Percentiles rank a stretch among this genome's conserved stretches.
phyloP scores from a whole-genome alignment of 352 stramenopile species.

The Peronospora tabacina region DNA sequence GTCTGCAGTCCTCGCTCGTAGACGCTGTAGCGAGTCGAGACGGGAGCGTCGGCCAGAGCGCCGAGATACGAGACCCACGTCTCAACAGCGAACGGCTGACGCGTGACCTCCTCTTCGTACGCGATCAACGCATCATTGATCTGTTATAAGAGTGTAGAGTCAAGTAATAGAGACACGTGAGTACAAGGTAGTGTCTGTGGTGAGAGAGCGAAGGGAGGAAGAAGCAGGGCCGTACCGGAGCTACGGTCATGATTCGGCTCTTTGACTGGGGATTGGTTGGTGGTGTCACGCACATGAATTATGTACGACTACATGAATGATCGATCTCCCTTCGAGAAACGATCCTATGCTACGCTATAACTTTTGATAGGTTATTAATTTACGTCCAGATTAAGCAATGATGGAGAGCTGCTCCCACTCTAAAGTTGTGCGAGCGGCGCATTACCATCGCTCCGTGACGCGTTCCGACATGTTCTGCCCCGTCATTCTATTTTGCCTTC shows the following conservation, averaged over 20 bases:
- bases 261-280: too few relatives aligned
- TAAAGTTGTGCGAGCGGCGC: not conserved
- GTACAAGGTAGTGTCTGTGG: conserved; percentile 2
- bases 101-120: conserved; percentile 78
- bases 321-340: too few relatives aligned
- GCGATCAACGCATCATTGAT: conserved; percentile 30
- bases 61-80: conserved; percentile 72
- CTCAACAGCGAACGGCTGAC: conserved; percentile 81
- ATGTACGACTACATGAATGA: too few relatives aligned
- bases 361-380: too few relatives aligned
- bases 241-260: too few relatives aligned
- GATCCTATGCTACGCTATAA: too few relatives aligned
- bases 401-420: not conserved
- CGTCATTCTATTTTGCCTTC: not conserved
- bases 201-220: not conserved
- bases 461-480: not conserved
- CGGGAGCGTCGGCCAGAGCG: conserved; percentile 23
- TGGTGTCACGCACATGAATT: too few relatives aligned
- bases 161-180: not conserved
- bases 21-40: conserved; percentile 37
- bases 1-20: conserved; percentile 84
- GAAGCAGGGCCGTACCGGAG: not conserved
- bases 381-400: too few relatives aligned
- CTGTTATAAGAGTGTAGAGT: conserved; percentile 1
- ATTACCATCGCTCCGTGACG: not conserved